phyloP scores from a whole-genome alignment of 2,329 filamentous ascomycete species.

The Fusarium longipes region DNA sequence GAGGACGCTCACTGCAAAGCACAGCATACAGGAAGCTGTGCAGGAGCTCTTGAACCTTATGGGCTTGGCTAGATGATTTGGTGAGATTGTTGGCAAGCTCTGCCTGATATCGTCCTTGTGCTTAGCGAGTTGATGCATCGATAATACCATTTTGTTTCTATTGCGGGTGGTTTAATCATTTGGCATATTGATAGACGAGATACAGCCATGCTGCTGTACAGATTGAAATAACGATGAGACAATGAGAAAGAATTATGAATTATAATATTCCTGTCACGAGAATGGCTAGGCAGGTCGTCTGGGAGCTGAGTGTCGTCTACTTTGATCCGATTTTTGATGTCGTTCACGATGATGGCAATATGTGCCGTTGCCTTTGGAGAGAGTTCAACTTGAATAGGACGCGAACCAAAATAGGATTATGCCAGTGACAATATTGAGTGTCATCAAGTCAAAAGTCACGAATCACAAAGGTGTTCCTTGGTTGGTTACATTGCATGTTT shows the following conservation, averaged over 20 bases:
- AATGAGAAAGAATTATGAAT: background rate
- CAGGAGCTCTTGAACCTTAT: constrained; percentile 4
- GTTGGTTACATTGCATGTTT: background rate
- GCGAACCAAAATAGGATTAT: too few species aligned
- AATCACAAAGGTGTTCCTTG: background rate
- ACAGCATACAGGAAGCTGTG: background rate
- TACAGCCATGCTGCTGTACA: background rate
- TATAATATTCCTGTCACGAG: too few species aligned
- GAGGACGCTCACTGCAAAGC: background rate
- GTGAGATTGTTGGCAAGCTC: background rate
- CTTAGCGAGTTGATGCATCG: background rate
- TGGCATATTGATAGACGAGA: background rate
- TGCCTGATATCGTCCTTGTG: background rate
- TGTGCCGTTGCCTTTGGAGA: too few species aligned
- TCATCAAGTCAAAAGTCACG: background rate
- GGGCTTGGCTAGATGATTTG: background rate
- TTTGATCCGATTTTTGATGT: too few species aligned
- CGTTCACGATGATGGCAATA: too few species aligned
- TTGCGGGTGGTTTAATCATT: background rate
- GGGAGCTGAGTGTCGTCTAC: too few species aligned
- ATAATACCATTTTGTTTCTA: background rate
- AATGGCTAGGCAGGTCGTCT: too few species aligned
- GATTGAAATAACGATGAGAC: background rate
- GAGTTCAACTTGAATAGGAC: too few species aligned
- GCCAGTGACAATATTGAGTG: too few species aligned